A percentile compares a stretch with the other conserved stretches of the same genome.
These are phyloP conservation scores for Alternaria brassicicola DNA, from an alignment of 2,329 filamentous ascomycete genomes.

Conservation along the genomic window DNA sequence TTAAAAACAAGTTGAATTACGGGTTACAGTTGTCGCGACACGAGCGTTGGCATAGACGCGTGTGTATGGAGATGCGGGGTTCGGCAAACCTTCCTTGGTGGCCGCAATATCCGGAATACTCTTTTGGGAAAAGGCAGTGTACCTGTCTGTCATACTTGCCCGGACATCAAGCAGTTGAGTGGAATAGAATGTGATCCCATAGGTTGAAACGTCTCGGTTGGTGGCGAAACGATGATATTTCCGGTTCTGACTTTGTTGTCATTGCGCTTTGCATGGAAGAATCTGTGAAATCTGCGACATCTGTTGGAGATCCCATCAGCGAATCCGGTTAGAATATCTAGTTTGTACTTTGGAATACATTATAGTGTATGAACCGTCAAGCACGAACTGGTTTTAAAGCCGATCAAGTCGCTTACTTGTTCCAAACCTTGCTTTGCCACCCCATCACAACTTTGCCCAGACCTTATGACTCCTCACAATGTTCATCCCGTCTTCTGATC, in stretches of 20 bases:
- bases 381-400: background rate
- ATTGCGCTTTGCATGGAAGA: background rate
- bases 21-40: background rate
- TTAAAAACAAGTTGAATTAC: background rate
- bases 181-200: background rate
- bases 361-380: background rate
- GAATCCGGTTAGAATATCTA: background rate
- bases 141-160: background rate
- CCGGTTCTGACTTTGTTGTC: background rate
- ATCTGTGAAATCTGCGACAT: background rate
- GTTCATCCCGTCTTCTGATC: background rate
- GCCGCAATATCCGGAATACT: background rate
- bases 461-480: background rate
- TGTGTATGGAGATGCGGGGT: constrained; percentile 22
- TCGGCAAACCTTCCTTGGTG: constrained; percentile 21
- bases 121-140: background rate
- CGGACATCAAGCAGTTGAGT: background rate
- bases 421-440: background rate
- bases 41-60: constrained; percentile 9
- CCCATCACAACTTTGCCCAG: background rate
- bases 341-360: background rate
- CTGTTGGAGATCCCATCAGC: background rate
- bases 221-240: background rate
- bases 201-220: background rate
- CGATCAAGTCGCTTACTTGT: background rate